These are phyloP conservation scores for Hymenoscyphus albidus DNA, from an alignment of 2,329 filamentous ascomycete genomes.

Conservation along the genomic window DNA sequence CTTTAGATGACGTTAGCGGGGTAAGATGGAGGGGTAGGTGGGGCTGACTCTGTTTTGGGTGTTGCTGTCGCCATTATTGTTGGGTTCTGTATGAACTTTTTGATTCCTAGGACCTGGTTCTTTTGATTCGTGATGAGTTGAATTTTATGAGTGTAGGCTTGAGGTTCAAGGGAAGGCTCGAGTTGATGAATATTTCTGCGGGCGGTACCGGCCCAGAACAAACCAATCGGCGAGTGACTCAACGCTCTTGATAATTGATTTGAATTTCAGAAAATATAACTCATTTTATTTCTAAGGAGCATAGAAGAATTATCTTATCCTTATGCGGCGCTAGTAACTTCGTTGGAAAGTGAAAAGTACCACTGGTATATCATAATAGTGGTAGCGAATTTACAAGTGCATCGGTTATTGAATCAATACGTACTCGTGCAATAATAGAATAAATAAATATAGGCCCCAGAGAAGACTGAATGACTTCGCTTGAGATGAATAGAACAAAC, in stretches of 20 bases:
- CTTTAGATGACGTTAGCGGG: slow-evolving; percentile 39
- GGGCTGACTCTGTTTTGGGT: slow-evolving; percentile 21
- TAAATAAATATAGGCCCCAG: no score
- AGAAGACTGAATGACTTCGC: no score
- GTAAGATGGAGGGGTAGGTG: background rate
- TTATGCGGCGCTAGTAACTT: no score
- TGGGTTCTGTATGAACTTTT: background rate
- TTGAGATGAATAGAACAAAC: no score
- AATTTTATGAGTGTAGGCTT: background rate
- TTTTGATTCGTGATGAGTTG: background rate
- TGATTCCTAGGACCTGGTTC: background rate
- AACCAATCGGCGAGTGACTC: background rate
- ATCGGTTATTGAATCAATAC: no score
- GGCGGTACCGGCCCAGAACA: background rate
- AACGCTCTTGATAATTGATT: background rate
- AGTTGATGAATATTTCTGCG: background rate
- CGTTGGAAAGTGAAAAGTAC: no score
- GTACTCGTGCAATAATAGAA: no score
- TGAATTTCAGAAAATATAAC: background rate
- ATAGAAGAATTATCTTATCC: no score
- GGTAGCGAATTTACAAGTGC: no score
- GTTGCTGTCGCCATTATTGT: slow-evolving; percentile 15
- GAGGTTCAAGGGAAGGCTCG: background rate
- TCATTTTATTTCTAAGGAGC: no score
- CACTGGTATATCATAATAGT: no score